Percentiles rank a stretch among this genome's conserved stretches.
These are phyloP conservation scores for Glutinoglossum americanum DNA, from an alignment of 495 filamentous ascomycete genomes.

Conservation along the genomic window DNA sequence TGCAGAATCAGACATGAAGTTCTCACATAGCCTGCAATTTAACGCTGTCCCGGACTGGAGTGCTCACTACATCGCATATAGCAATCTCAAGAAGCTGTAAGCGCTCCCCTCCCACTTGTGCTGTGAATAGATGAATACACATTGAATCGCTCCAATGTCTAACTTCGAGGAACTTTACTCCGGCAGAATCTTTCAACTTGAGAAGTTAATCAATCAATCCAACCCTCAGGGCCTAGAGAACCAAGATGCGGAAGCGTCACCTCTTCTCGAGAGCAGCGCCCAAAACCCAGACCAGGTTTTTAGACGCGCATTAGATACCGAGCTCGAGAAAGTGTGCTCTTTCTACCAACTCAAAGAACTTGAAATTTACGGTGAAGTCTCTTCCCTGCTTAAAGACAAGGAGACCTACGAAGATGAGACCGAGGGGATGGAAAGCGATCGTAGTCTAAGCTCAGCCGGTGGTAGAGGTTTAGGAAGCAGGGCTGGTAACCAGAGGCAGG, in stretches of 20 bases:
- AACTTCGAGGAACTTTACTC: background rate
- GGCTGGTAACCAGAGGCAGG: slow-evolving; percentile 21
- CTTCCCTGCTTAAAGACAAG: slow-evolving; percentile 55
- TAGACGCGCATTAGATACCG: slow-evolving; percentile 56
- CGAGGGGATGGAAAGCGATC: slow-evolving; percentile 32
- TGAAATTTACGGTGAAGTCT: slow-evolving; percentile 63
- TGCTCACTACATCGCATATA: slow-evolving; percentile 90
- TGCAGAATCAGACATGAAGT: slow-evolving; percentile 82
- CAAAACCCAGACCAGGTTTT: slow-evolving; percentile 61
- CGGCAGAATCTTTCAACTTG: slow-evolving; percentile 76
- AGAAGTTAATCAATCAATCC: slow-evolving; percentile 46
- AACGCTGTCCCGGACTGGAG: slow-evolving; percentile 99
- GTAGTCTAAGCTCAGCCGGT: slow-evolving; percentile 10
- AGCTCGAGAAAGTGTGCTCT: slow-evolving; percentile 78
- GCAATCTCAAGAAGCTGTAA: slow-evolving; percentile 95
- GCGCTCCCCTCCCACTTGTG: slow-evolving; percentile 11
- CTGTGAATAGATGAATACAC: background rate
- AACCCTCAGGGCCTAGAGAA: slow-evolving; percentile 13
- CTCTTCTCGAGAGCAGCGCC: slow-evolving; percentile 40
- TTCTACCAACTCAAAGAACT: slow-evolving; percentile 78
- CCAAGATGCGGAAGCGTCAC: slow-evolving; percentile 61
- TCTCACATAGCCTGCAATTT: slow-evolving; percentile 98
- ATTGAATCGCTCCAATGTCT: background rate
- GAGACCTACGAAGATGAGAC: slow-evolving; percentile 44
- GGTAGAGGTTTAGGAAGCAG: slow-evolving; percentile 23